Evolutionary conservation across 345 rosid genomes (phyloP), one percentile per base, ranked within the genome.

Genomic region (Euclidium syriacum): DNA sequence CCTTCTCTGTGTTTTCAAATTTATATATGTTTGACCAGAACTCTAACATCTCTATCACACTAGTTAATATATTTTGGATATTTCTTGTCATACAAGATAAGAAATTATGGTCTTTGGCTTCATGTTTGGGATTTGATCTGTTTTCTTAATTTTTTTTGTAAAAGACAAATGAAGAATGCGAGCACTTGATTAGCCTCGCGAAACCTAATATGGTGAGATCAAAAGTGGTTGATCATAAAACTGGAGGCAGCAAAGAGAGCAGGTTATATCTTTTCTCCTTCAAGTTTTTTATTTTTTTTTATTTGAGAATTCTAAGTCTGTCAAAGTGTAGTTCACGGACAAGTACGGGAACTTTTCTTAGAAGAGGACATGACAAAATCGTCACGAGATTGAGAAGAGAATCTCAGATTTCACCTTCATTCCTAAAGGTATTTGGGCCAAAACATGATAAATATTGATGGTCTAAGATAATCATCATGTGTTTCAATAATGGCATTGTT

Each of bases 361-460:
- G 40, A 1, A 83, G 96, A 82, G 95, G 94, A 18, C 80, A 81
- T 15, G 96, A 92, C 68, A 77, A 89, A 65, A 65, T 70, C 16
- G 67, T 92, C 51, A 85, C 67, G 80, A 76, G 7, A 89, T 89
- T 65, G 98, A 92, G 78, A 75, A 80, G 33, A 87, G 86, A 64
- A 92, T 92, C 56, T 76, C 95, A 62, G 91, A 89, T 79, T 89
- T 89, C 55, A 68, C 90, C 66, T 92, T 92, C 77, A 78, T 89
- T 49, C n/a, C n/a, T n/a, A n/a, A n/a, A n/a, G n/a, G n/a, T n/a
- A n/a, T n/a, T n/a, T n/a, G n/a, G n/a, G n/a, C n/a, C n/a, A n/a
- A n/a, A n/a, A n/a, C n/a, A n/a, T n/a, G n/a, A n/a, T n/a, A n/a
- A n/a, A n/a, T n/a, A n/a, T n/a, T n/a, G n/a, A n/a, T n/a, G 4